Conservation (phyloP, 1,139 yeast genomes). For the Saccharomyces hybrid region DNA sequence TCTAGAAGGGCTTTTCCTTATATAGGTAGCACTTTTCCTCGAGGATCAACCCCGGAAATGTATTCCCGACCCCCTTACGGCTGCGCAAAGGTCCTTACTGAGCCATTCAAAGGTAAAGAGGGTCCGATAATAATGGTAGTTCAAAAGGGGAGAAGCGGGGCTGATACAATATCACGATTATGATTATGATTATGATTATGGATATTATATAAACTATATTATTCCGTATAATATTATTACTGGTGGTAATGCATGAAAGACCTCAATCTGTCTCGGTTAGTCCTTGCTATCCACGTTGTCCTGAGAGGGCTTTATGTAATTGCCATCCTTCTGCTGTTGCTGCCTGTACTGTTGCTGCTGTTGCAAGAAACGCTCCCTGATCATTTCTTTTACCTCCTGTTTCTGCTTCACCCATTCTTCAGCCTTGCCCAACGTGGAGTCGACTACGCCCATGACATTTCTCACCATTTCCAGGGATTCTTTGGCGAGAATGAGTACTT, state of each 20-base stretch:
- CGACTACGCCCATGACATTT: slow-evolving; percentile 74
- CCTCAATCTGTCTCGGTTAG: neutral
- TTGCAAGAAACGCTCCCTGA: slow-evolving; percentile 23
- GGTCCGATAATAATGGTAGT: neutral
- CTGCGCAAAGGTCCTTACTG: slow-evolving; percentile 1
- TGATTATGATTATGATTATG: neutral
- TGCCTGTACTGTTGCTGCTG: slow-evolving; percentile 11
- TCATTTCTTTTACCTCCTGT: slow-evolving; percentile 30
- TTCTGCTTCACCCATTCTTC: slow-evolving; percentile 69
- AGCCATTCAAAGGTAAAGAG: neutral
- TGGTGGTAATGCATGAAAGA: neutral
- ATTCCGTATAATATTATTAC: slow-evolving; percentile 1
- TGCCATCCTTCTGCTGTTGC: neutral
- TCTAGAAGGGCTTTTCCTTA: neutral
- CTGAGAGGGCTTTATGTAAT: neutral
- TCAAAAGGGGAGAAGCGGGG: neutral
- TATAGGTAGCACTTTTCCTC: neutral
- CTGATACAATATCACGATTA: neutral
- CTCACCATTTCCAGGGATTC: slow-evolving; percentile 86
- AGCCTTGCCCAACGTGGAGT: slow-evolving; percentile 74
- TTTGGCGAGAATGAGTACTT: slow-evolving; percentile 72
- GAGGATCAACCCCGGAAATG: neutral
- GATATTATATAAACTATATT: neutral
- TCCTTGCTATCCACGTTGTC: neutral
- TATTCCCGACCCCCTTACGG: slow-evolving; percentile 1